Base-by-base conservation (phyloP, 306 rosid species). In the Vigna angularis region DNA sequence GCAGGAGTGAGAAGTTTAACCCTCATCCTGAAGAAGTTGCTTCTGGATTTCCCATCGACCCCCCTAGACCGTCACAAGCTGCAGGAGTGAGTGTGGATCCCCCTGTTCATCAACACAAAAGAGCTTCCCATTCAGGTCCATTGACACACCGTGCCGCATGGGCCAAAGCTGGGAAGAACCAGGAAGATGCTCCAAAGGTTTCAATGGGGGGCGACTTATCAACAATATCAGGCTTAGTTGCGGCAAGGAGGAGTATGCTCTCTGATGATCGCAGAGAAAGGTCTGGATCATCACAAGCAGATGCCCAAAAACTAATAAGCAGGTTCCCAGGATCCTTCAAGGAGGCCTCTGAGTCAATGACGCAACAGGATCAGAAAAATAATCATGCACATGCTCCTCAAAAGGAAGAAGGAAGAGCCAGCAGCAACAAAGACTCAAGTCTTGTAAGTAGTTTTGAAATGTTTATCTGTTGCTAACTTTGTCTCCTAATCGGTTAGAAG, bases 111-210 rank as follows among this genome's bases (percentile, higher is more conserved):
- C 91, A 90, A 69, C 97, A 88, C 69, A 96, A 96, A 86, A 88
- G 98, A 89, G 99, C 94, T 69, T 96, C 99, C 28, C 99, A 96
- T 86, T 96, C 99, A 51, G 99, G 99, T 74, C 99, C 99, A 64
- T 88, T 96, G 78, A 85, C 93, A 72, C 92, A 93, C 83, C 96
- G 93, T 3, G 83, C 93, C 17, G 95, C 98, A 59, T 93, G 99
- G 98, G 89, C 90, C 6, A 95, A 91, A 87, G 85, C 96, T 16
- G 84, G 83, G 51, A 96, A 91, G 87, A 92, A 93, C 85, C 86
- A 80, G 42, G 96, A 93, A 0, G 98, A 93, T 1, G 88, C 91
- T 42, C 90, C 96, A 50, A 96, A 93, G 85, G 77, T 90, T 56
- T 88, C 98, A 42, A 80, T 64, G 53, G 98, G 94, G 30, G 93